These are phyloP conservation scores for Pestalotiopsis sp. DNA, from an alignment of 2,329 filamentous ascomycete species.

Conservation along the genomic window DNA sequence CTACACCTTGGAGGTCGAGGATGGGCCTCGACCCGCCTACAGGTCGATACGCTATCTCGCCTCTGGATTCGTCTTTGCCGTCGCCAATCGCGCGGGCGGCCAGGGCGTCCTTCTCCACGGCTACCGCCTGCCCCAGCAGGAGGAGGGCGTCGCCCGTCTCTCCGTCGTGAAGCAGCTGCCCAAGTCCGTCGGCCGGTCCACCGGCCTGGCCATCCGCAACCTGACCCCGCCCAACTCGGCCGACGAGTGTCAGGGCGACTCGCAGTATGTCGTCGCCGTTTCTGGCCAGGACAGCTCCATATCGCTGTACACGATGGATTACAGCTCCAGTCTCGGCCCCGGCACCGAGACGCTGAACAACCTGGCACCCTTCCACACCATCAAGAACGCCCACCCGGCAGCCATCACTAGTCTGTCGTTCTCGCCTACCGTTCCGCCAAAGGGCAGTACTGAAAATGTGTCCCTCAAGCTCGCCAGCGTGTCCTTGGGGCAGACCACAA, in stretches of 20 bases:
- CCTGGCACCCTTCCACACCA: constrained; percentile 53
- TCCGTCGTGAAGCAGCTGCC: constrained; percentile 62
- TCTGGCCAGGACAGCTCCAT: constrained; percentile 81
- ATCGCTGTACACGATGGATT: constrained; percentile 76
- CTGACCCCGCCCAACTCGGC: constrained; percentile 60
- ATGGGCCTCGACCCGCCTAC: constrained; percentile 52
- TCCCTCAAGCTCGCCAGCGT: constrained; percentile 80
- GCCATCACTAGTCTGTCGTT: constrained; percentile 64
- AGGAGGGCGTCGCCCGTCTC: constrained; percentile 48
- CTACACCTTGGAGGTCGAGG: constrained; percentile 58
- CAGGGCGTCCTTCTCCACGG: constrained; percentile 60
- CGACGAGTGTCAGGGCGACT: constrained; percentile 57
- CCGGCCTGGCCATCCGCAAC: constrained; percentile 75
- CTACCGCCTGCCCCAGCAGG: constrained; percentile 50
- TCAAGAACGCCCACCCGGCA: constrained; percentile 57
- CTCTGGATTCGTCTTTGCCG: constrained; percentile 58
- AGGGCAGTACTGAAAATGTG: constrained; percentile 52
- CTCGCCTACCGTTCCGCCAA: constrained; percentile 57
- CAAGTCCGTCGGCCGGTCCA: constrained; percentile 70
- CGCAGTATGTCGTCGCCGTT: constrained; percentile 80
- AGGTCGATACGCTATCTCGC: constrained; percentile 62
- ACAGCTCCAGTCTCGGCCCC: constrained; percentile 44
- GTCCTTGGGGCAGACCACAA: constrained; percentile 77
- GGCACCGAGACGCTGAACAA: constrained; percentile 53
- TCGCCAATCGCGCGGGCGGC: constrained; percentile 61